phyloP scores from a whole-genome alignment of 1,284 basidiomycete genomes.

The Ceratobasidium sp. region DNA sequence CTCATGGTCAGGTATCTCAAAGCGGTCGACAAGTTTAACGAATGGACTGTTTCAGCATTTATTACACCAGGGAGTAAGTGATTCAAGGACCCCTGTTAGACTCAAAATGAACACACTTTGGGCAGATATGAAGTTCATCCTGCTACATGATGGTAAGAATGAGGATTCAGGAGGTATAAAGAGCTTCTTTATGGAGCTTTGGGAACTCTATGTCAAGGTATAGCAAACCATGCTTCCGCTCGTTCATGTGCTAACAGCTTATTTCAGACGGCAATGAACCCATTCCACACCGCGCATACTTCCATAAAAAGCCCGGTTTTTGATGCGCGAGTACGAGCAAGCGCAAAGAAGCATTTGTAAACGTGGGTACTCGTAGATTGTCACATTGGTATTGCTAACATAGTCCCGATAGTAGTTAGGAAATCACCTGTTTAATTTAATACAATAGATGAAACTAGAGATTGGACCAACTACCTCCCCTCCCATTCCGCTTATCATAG shows the following conservation, averaged over 20 bases:
- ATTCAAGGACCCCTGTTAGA: background rate
- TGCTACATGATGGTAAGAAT: constrained; percentile 92
- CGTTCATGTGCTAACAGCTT: background rate
- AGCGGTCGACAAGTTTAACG: constrained; percentile 93
- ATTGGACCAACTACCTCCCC: background rate
- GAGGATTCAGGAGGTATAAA: constrained; percentile 84
- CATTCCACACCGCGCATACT: constrained; percentile 90
- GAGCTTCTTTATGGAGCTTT: constrained; percentile 87
- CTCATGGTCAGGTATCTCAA: constrained; percentile 79
- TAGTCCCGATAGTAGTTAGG: constrained; percentile 8
- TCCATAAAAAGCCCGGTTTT: constrained; percentile 79
- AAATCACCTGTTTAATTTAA: background rate
- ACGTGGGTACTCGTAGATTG: background rate
- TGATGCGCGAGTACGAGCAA: constrained; percentile 81
- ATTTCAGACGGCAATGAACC: constrained; percentile 83
- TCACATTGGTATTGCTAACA: background rate
- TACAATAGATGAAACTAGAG: background rate
- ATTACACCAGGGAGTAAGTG: constrained; percentile 88
- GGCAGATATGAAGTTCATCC: constrained; percentile 86
- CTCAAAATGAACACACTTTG: background rate
- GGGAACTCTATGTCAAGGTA: constrained; percentile 96
- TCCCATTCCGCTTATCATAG: constrained; percentile 18
- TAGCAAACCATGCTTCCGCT: constrained; percentile 42
- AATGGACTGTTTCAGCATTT: constrained; percentile 95
- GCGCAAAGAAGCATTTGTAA: constrained; percentile 84